Evolutionary conservation across 129 eudicot genomes (phyloP).

Genomic region (Chrysanthemum lavandulifolium): DNA sequence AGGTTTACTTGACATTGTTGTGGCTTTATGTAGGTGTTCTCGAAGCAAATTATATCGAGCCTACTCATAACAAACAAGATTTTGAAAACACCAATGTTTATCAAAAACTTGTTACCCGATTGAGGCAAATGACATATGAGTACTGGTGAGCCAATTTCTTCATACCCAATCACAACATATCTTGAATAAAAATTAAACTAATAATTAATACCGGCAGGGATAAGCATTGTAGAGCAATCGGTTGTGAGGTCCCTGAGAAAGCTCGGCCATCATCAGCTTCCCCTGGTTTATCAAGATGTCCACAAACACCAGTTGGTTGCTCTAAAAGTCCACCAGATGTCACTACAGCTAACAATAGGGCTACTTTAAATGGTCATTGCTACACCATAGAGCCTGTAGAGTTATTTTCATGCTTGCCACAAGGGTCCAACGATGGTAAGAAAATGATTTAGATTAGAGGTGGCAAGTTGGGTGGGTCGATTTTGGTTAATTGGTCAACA

Average conservation of each 20-base stretch:
- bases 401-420: not conserved
- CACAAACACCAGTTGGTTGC: slow-evolving; percentile 28
- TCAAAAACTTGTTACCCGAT: slow-evolving; percentile 60
- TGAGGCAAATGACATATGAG: slow-evolving; percentile 56
- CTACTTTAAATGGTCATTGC: slow-evolving; percentile 6
- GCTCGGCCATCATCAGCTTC: slow-evolving; percentile 26
- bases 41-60: slow-evolving; percentile 62
- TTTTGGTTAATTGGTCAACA: not conserved
- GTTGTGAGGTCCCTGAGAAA: slow-evolving; percentile 47
- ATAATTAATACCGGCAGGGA: slow-evolving; percentile 50
- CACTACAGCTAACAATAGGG: slow-evolving; percentile 5
- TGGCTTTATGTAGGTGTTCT: slow-evolving; percentile 44
- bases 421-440: slow-evolving; percentile 25
- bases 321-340: slow-evolving; percentile 20
- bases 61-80: slow-evolving; percentile 68
- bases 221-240: slow-evolving; percentile 65
- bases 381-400: not conserved
- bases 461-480: not conserved
- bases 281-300: slow-evolving; percentile 12
- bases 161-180: not conserved
- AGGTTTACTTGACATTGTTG: slow-evolving; percentile 6
- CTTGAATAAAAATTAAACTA: not conserved
- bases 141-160: slow-evolving; percentile 50
- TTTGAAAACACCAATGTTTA: slow-evolving; percentile 61
- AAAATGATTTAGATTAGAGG: not conserved